A percentile compares a stretch with the other conserved stretches of the same genome.
phyloP scores from a whole-genome alignment of 805 yeast genomes.

The Hanseniaspora thailandica region DNA sequence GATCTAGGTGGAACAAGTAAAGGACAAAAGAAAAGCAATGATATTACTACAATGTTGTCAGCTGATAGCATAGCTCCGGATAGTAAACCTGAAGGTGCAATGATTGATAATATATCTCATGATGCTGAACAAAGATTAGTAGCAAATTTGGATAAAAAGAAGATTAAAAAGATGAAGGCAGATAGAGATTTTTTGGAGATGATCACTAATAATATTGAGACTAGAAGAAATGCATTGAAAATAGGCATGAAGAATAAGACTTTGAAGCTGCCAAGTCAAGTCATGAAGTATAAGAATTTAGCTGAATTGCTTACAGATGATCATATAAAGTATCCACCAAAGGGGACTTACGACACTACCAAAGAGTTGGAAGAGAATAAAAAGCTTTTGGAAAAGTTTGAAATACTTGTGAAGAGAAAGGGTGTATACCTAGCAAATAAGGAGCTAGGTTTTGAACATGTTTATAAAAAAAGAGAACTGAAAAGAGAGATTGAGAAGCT shows the following conservation, averaged over 20 bases:
- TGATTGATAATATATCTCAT: not conserved
- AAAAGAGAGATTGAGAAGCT: constrained; percentile 15
- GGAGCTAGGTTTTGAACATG: constrained; percentile 5
- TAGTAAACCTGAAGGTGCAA: constrained; percentile 64
- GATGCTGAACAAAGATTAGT: constrained; percentile 89
- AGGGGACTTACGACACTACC: constrained; percentile 15
- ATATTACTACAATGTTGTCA: not conserved
- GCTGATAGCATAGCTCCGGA: not conserved
- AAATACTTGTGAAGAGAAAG: not conserved
- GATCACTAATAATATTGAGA: constrained; percentile 65
- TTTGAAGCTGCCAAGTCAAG: constrained; percentile 14
- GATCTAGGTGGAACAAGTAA: constrained; percentile 35
- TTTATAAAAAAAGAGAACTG: constrained; percentile 11
- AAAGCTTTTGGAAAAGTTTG: constrained; percentile 19
- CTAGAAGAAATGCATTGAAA: constrained; percentile 66
- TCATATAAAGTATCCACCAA: constrained; percentile 1
- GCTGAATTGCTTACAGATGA: not conserved
- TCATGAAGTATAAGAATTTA: constrained; percentile 14
- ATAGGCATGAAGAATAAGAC: constrained; percentile 43
- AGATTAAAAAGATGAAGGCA: constrained; percentile 74
- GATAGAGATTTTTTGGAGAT: constrained; percentile 59
- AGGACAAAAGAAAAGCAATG: constrained; percentile 64
- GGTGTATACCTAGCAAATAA: constrained; percentile 4
- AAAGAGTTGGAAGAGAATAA: constrained; percentile 26
- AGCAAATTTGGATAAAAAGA: constrained; percentile 89